phyloP scores from a whole-genome alignment of 805 yeast species.

The Ogataea pini region DNA sequence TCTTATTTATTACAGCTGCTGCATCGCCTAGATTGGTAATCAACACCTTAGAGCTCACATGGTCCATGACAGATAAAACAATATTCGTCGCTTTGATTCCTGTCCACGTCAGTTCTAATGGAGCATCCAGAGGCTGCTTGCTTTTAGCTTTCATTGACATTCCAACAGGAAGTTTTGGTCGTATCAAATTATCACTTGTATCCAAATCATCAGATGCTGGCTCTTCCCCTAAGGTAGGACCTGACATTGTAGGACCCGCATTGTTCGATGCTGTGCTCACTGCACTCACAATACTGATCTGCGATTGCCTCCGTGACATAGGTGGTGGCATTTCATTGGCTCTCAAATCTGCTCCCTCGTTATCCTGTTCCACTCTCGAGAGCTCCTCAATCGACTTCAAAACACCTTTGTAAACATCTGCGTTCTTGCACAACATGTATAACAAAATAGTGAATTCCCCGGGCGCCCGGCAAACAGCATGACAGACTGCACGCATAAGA shows the following conservation, averaged over 20 bases:
- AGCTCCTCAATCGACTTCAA: constrained; percentile 36
- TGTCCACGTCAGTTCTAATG: constrained; percentile 55
- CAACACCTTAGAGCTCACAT: constrained; percentile 35
- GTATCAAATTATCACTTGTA: constrained; percentile 34
- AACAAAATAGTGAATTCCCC: constrained; percentile 54
- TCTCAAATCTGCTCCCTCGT: not conserved
- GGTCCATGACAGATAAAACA: constrained; percentile 39
- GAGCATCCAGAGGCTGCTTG: constrained; percentile 51
- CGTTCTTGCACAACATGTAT: constrained; percentile 48
- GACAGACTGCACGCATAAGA: constrained; percentile 55
- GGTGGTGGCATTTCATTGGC: not conserved
- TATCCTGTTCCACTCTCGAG: constrained; percentile 22
- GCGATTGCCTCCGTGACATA: not conserved
- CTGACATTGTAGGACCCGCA: constrained; percentile 6
- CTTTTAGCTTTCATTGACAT: constrained; percentile 59
- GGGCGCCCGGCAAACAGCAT: constrained; percentile 51
- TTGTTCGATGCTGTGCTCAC: not conserved
- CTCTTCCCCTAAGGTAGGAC: not conserved
- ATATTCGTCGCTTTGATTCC: constrained; percentile 51
- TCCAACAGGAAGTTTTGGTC: constrained; percentile 57
- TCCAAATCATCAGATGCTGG: constrained; percentile 16
- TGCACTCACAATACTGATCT: constrained; percentile 1
- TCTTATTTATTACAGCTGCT: constrained; percentile 39
- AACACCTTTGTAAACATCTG: constrained; percentile 39
- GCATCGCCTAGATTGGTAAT: constrained; percentile 32